Conservation (phyloP, 1,284 basidiomycete genomes). For the Malassezia cuniculi region DNA sequence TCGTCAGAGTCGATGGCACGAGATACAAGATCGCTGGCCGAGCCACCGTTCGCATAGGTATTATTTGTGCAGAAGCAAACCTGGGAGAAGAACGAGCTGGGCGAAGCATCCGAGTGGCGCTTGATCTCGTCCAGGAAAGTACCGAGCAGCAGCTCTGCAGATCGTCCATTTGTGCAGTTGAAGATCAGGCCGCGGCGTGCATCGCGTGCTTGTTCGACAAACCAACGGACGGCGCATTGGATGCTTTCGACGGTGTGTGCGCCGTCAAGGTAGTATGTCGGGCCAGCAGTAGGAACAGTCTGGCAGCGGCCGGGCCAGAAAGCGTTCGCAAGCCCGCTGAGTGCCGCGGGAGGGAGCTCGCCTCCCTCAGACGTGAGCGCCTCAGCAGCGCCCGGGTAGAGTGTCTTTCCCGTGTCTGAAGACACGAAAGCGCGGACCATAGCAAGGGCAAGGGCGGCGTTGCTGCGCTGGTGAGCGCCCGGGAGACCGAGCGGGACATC, state of each 20-base stretch:
- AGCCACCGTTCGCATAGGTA: slow-evolving; percentile 75
- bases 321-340: slow-evolving; percentile 49
- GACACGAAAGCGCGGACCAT: slow-evolving; percentile 61
- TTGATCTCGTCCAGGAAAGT: slow-evolving; percentile 50
- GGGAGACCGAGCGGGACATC: slow-evolving; percentile 56
- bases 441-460: slow-evolving; percentile 73
- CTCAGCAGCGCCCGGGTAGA: slow-evolving; percentile 14
- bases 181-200: slow-evolving; percentile 58
- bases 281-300: slow-evolving; percentile 50
- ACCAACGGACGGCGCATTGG: slow-evolving; percentile 76
- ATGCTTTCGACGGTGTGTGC: slow-evolving; percentile 90
- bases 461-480: slow-evolving; percentile 77
- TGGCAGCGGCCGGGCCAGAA: slow-evolving; percentile 98
- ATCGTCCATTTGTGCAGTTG: slow-evolving; percentile 87
- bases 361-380: slow-evolving; percentile 14
- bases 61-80: slow-evolving; percentile 93
- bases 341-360: slow-evolving; percentile 26
- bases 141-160: slow-evolving; percentile 60
- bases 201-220: slow-evolving; percentile 37
- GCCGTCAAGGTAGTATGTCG: slow-evolving; percentile 84
- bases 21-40: slow-evolving; percentile 54
- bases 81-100: slow-evolving; percentile 55
- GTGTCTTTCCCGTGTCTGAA: slow-evolving; percentile 37
- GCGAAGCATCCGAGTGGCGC: background rate
- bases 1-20: slow-evolving; percentile 27